These are phyloP conservation scores for Colletotrichum phormii DNA, from an alignment of 2,329 filamentous ascomycete genomes.

Conservation along the genomic window DNA sequence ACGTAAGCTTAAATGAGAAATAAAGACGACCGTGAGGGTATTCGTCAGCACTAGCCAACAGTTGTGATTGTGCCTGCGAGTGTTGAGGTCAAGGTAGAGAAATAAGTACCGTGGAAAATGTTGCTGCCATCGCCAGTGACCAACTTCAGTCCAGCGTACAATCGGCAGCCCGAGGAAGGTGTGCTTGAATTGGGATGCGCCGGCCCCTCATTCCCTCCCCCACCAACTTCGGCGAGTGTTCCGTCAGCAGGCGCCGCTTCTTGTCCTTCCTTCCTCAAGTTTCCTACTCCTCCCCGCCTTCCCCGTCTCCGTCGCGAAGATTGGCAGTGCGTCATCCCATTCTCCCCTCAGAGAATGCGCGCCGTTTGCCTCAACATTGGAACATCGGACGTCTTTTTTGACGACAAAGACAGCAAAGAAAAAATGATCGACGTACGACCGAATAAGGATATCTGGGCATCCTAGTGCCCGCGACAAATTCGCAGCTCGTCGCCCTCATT, in stretches of 20 bases:
- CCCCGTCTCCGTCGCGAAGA: background rate
- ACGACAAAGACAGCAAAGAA: background rate
- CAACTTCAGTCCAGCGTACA: background rate
- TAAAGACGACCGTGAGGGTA: background rate
- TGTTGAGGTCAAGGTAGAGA: background rate
- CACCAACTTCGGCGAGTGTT: constrained; percentile 11
- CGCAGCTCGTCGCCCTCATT: constrained; percentile 20
- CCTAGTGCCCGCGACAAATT: constrained; percentile 28
- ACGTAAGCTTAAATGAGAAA: constrained; percentile 4
- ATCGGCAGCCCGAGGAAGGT: background rate
- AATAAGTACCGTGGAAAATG: background rate
- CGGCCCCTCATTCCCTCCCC: background rate
- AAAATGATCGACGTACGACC: constrained; percentile 16
- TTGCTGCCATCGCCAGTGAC: background rate
- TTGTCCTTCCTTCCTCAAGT: background rate
- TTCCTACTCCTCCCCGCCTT: background rate
- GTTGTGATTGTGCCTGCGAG: background rate
- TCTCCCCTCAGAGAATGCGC: background rate
- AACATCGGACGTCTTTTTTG: background rate
- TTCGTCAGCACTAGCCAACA: constrained; percentile 26
- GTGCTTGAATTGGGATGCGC: constrained; percentile 6
- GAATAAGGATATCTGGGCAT: constrained; percentile 26
- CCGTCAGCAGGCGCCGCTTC: constrained; percentile 18
- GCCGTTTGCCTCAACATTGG: background rate
- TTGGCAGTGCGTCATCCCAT: background rate